Conservation (phyloP, 2,329 filamentous ascomycete genomes). For the Beauveria rudraprayagi region DNA sequence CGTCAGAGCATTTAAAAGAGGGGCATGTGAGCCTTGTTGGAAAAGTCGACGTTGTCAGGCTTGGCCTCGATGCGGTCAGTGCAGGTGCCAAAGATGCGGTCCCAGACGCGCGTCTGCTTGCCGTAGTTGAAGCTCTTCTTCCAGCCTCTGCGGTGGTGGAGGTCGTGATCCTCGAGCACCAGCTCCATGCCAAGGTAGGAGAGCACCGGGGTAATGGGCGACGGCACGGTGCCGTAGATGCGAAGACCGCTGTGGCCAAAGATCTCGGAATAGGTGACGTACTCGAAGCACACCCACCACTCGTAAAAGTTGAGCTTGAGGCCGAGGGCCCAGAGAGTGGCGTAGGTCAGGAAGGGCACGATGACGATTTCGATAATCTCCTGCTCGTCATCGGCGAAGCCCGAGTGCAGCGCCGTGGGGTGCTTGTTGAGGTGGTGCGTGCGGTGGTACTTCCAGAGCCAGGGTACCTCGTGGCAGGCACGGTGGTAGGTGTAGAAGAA, state of each 20-base stretch:
- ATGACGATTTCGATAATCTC: constrained; percentile 34
- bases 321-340: constrained; percentile 25
- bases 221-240: constrained; percentile 26
- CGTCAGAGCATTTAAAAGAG: neutral
- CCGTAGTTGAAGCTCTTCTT: constrained; percentile 12
- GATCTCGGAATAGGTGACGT: constrained; percentile 32
- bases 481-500: constrained; percentile 36
- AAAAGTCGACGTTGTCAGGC: constrained; percentile 5
- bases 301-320: constrained; percentile 38
- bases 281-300: constrained; percentile 38
- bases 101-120: constrained; percentile 11
- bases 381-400: constrained; percentile 36
- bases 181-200: constrained; percentile 25
- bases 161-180: constrained; percentile 34
- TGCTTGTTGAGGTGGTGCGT: constrained; percentile 39
- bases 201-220: constrained; percentile 27
- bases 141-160: constrained; percentile 32
- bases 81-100: constrained; percentile 9
- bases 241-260: constrained; percentile 33
- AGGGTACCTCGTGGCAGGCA: constrained; percentile 31
- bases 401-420: constrained; percentile 30
- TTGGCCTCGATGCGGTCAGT: constrained; percentile 7
- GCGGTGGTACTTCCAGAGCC: constrained; percentile 32
- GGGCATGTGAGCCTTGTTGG: neutral
- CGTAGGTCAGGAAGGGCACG: constrained; percentile 31